phyloP scores from a whole-genome alignment of 1,284 basidiomycete species.

The Rhodotorula sp. region DNA sequence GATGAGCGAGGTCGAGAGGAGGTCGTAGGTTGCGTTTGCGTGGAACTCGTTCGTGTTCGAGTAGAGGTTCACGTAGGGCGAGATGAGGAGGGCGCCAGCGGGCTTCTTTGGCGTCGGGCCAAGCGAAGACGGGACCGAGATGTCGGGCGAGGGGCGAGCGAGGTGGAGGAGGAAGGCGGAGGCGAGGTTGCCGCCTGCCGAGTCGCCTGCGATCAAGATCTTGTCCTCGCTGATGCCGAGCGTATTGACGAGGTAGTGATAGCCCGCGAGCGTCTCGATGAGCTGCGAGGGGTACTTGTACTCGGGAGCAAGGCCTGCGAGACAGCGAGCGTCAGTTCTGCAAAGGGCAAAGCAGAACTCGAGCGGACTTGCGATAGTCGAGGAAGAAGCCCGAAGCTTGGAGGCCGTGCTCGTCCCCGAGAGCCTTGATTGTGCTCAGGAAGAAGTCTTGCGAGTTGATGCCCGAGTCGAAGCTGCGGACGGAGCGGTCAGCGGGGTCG shows the following conservation, averaged over 20 bases:
- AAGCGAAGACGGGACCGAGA: conserved; percentile 16
- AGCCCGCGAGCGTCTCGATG: conserved; percentile 63
- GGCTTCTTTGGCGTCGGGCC: conserved; percentile 20
- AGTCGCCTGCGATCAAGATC: conserved; percentile 65
- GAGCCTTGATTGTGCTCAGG: conserved; percentile 1
- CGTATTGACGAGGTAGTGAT: conserved; percentile 59
- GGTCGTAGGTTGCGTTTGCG: conserved; percentile 18
- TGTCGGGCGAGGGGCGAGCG: conserved; percentile 20
- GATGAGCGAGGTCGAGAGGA: conserved; percentile 4
- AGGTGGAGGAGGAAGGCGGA: conserved; percentile 31
- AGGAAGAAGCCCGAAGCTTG: conserved; percentile 23
- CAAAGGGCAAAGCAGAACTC: not conserved
- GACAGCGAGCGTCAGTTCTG: too few species aligned
- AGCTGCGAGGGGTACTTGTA: conserved; percentile 57
- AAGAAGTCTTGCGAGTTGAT: conserved; percentile 6
- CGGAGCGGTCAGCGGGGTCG: not conserved
- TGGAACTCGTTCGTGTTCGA: conserved; percentile 6
- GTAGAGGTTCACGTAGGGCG: conserved; percentile 26
- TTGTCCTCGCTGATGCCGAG: conserved; percentile 57
- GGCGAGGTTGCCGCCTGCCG: conserved; percentile 64
- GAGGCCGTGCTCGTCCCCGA: conserved; percentile 2
- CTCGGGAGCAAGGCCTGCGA: conserved; percentile 28
- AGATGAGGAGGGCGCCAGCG: conserved; percentile 29
- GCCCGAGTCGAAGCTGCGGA: conserved; percentile 19
- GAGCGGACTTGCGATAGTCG: conserved; percentile 21